Evolutionary conservation across 75 land plant genomes (phyloP).

Genomic region (Picea glauca): DNA sequence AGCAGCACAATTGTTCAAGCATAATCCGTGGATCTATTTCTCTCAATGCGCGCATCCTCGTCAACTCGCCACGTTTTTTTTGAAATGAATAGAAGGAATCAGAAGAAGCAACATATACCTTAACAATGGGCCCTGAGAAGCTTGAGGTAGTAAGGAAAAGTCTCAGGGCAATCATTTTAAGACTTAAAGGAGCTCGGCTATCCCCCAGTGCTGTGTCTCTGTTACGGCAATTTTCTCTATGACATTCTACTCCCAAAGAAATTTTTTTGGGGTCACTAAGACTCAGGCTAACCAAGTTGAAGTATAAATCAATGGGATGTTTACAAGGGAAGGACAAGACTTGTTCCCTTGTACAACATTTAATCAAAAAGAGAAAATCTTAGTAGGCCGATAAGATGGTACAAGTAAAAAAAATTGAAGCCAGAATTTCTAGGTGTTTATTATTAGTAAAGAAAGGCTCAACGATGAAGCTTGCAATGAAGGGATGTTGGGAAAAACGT

Average conservation of each 20-base stretch:
- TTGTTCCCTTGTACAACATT: constrained; percentile 46
- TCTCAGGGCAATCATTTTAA: constrained; percentile 32
- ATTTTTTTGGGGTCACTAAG: constrained; percentile 41
- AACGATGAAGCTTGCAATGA: too few relatives aligned
- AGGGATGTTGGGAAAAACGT: too few relatives aligned
- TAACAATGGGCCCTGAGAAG: constrained; percentile 15
- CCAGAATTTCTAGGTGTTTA: constrained; percentile 40
- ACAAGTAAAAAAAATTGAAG: constrained; percentile 39
- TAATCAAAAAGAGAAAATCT: constrained; percentile 1
- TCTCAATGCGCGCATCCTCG: constrained; percentile 51
- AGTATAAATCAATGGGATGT: constrained; percentile 70
- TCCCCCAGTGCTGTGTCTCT: constrained; percentile 12
- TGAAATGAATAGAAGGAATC: constrained; percentile 32
- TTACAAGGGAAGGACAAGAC: constrained; percentile 56
- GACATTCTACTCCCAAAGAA: constrained; percentile 28
- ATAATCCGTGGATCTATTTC: constrained; percentile 24
- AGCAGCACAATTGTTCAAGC: constrained; percentile 52
- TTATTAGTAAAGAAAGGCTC: constrained; percentile 37
- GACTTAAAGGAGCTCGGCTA: constrained; percentile 37
- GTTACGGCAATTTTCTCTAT: constrained; percentile 52
- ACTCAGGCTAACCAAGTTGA: constrained; percentile 35
- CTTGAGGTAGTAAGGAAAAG: constrained; percentile 3
- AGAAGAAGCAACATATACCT: constrained; percentile 9
- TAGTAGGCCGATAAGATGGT: constrained; percentile 58
- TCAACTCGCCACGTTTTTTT: constrained; percentile 48